Evolutionary conservation across 345 rosid genomes (phyloP), one percentile per base, ranked within the genome.

Genomic region (Sonneratia caseolaris): DNA sequence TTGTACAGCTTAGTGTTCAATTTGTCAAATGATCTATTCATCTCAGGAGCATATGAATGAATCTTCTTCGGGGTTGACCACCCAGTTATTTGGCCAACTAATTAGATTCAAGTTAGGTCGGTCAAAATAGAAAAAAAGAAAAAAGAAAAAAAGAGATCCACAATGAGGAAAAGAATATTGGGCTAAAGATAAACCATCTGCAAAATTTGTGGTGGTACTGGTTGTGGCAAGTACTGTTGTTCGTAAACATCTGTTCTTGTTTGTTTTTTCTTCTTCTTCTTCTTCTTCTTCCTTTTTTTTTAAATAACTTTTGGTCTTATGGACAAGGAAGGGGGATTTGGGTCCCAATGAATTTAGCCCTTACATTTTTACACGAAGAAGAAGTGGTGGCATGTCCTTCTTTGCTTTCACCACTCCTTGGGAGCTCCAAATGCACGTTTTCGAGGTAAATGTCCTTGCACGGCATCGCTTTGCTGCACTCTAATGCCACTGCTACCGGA

Each of bases 301-400:
- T 3, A 27, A 27, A 27, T 27, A 27, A 27, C 5, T 42, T 4
- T 42, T 42, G 51, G 59, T 53, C 59, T 38, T 76, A 77, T 24
- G 70, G 68, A 72, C 90, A 86, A 12, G 90, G 88, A 45, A 87
- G 87, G 64, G 87, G 87, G 62, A 86, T 78, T 70, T 81, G 87
- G 64, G 84, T 81, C 53, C 92, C 88, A 72, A 79, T 75, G 74
- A 84, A 83, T 69, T 80, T 80, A 72, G 83, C 88, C 71, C 73
- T 82, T 24, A 84, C 88, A 74, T 86, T 80, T 74, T 78, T 73
- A 73, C 90, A 86, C 32, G 88, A 79, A 4, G 87, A 81, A 74
- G 81, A 81, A 62, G 66, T 62, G 66, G 38, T 11, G 37, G 32
- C 19, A 73, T 80, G 57, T 57, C 76, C 73, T 74, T 78, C 56